Evolutionary conservation across 345 rosid genomes (phyloP).

Genomic region (Linum usitatissimum): DNA sequence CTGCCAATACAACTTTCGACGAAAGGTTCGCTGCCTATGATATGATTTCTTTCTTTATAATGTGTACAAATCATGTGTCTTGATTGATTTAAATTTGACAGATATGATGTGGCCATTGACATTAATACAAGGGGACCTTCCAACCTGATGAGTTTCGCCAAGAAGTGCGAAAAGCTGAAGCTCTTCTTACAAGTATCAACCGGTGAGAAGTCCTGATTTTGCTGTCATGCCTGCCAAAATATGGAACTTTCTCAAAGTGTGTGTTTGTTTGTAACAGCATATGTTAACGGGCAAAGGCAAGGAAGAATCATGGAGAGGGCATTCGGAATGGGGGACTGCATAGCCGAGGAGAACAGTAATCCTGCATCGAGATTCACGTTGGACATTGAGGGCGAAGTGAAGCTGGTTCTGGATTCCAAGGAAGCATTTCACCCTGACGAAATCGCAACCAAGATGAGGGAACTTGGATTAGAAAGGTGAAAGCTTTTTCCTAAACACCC

Average conservation of each 20-base stretch:
- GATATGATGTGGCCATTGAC: constrained; percentile 21
- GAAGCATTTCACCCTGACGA: constrained; percentile 12
- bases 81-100: neutral
- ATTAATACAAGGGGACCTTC: constrained; percentile 12
- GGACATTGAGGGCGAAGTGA: constrained; percentile 25
- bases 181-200: constrained; percentile 26
- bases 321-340: constrained; percentile 2
- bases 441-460: constrained; percentile 21
- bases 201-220: neutral
- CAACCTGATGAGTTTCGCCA: constrained; percentile 13
- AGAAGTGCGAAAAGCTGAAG: constrained; percentile 20
- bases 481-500: neutral
- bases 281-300: constrained; percentile 10
- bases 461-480: constrained; percentile 32
- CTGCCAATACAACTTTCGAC: constrained; percentile 21
- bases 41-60: neutral
- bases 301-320: constrained; percentile 8
- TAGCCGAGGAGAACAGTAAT: neutral
- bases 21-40: constrained; percentile 5
- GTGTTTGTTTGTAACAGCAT: constrained; percentile 6
- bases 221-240: neutral
- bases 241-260: neutral
- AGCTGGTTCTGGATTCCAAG: constrained; percentile 21
- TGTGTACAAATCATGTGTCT: neutral
- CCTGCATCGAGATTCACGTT: constrained; percentile 12